Conservation (phyloP, 148 eudicot species). For the Vaccinium myrtillus region DNA sequence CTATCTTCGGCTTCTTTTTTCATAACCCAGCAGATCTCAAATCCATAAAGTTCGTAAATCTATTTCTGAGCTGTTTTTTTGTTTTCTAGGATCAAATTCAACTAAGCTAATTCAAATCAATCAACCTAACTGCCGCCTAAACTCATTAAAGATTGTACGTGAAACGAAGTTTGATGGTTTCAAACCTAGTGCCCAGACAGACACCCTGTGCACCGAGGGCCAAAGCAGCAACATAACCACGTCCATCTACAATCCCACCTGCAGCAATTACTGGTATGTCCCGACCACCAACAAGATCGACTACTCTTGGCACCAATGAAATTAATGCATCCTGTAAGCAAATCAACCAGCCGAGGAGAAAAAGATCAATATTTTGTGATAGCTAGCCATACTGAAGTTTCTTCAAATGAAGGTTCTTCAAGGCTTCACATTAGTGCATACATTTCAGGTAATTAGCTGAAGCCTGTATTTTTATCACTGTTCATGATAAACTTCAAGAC, state of each 20-base stretch:
- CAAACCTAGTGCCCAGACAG: conserved; percentile 83
- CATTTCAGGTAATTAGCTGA: background rate
- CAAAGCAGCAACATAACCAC: conserved; percentile 89
- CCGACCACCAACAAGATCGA: conserved; percentile 58
- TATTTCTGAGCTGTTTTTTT: background rate
- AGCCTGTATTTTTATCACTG: background rate
- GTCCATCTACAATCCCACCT: conserved; percentile 89
- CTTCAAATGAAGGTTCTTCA: background rate
- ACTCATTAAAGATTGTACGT: background rate
- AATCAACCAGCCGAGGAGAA: background rate
- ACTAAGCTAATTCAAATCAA: background rate
- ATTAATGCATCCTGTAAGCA: conserved; percentile 63
- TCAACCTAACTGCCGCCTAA: background rate
- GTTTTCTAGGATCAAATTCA: background rate
- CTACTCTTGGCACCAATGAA: conserved; percentile 73
- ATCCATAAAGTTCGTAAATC: background rate
- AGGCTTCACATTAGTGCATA: background rate
- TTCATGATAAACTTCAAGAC: background rate
- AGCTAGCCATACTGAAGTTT: background rate
- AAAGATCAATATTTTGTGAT: background rate
- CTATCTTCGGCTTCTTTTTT: background rate
- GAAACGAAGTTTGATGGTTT: background rate
- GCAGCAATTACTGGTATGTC: conserved; percentile 89
- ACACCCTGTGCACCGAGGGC: conserved; percentile 93
- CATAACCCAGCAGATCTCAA: background rate